Conservation (phyloP, 2,329 filamentous ascomycete species). For the Alternaria rosae region DNA sequence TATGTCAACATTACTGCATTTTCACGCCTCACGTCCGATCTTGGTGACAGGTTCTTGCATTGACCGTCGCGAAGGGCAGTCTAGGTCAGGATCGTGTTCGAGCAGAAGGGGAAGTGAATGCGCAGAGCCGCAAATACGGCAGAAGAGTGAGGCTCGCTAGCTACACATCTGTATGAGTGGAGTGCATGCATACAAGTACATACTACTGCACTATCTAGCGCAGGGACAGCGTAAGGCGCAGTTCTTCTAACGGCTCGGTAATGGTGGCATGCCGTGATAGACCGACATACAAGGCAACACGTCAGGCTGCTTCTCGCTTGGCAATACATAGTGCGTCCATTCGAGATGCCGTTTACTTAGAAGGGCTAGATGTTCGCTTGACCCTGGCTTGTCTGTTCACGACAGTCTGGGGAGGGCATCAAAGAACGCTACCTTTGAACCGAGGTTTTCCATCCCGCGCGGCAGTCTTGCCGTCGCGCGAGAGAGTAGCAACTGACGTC, state of each 20-base stretch:
- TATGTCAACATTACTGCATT: conserved; percentile 10
- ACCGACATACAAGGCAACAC: conserved; percentile 25
- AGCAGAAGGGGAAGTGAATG: neutral
- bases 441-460: conserved; percentile 11
- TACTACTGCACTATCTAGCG: conserved; percentile 15
- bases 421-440: conserved; percentile 4
- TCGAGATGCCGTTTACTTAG: conserved; percentile 9
- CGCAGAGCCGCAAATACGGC: conserved; percentile 21
- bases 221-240: conserved; percentile 29
- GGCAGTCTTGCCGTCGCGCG: neutral
- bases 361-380: conserved; percentile 8
- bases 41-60: neutral
- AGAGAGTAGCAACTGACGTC: neutral
- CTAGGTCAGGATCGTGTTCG: neutral
- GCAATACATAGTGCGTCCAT: conserved; percentile 18
- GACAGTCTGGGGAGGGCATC: conserved; percentile 9
- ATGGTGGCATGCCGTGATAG: conserved; percentile 27
- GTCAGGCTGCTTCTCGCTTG: conserved; percentile 36
- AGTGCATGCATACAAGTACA: neutral
- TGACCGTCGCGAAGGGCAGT: conserved; percentile 5
- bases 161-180: conserved; percentile 5
- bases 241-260: conserved; percentile 24
- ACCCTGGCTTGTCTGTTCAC: conserved; percentile 9
- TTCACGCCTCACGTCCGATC: neutral
- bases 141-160: conserved; percentile 28